phyloP scores from a whole-genome alignment of 768 basidiomycete genomes.

The Amanita brunnescens region DNA sequence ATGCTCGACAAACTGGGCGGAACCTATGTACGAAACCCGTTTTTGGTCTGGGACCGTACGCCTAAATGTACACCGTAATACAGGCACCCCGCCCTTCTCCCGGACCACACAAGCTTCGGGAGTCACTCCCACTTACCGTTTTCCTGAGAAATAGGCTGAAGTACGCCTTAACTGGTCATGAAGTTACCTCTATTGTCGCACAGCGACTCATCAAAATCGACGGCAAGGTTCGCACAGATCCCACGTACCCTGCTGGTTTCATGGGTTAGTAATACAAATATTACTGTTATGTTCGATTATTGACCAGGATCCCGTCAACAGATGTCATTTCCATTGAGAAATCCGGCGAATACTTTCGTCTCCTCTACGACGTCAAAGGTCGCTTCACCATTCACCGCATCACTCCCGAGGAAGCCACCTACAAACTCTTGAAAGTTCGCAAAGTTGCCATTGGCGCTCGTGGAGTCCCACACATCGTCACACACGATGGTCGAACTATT shows the following conservation, averaged over 20 bases:
- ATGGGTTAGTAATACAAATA: constrained; percentile 56
- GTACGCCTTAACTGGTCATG: constrained; percentile 95
- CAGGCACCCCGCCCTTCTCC: constrained; percentile 95
- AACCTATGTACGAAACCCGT: constrained; percentile 63
- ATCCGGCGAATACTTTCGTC: constrained; percentile 98
- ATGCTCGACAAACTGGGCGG: constrained; percentile 99
- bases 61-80: constrained; percentile 5
- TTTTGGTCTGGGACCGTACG: not conserved
- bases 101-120: constrained; percentile 98
- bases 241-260: constrained; percentile 96
- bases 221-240: constrained; percentile 95
- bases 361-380: constrained; percentile 98
- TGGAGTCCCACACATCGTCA: constrained; percentile 95
- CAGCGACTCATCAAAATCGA: constrained; percentile 98
- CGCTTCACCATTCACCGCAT: constrained; percentile 99
- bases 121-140: constrained; percentile 93
- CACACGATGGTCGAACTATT: constrained; percentile 99
- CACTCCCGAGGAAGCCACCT: constrained; percentile 92
- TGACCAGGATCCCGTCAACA: constrained; percentile 18
- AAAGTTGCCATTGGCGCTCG: constrained; percentile 86
- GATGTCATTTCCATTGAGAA: constrained; percentile 98
- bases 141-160: constrained; percentile 99
- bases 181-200: constrained; percentile 91
- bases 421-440: constrained; percentile 94
- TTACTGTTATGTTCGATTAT: not conserved